These are phyloP conservation scores for Aspergillus terreus DNA, from an alignment of 2,329 filamentous ascomycete genomes.

Conservation along the genomic window DNA sequence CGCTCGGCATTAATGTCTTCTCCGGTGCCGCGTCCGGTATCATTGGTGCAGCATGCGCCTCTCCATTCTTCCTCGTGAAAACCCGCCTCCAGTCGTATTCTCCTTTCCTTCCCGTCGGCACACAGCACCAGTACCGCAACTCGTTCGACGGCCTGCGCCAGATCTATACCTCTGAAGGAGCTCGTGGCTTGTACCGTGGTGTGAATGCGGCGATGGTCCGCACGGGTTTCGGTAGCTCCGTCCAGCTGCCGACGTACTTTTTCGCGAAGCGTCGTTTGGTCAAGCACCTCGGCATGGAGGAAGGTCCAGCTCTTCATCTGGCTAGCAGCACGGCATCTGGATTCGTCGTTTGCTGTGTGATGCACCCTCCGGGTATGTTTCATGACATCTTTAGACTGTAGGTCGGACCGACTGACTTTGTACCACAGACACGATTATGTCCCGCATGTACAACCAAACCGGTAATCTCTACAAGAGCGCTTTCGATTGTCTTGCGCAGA, in stretches of 20 bases:
- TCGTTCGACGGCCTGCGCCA: conserved; percentile 76
- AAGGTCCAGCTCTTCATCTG: conserved; percentile 84
- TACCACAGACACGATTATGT: conserved; percentile 85
- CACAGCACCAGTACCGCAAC: conserved; percentile 90
- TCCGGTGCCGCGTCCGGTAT: conserved; percentile 85
- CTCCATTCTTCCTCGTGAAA: conserved; percentile 97
- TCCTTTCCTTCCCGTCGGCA: conserved; percentile 87
- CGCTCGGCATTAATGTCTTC: conserved; percentile 87
- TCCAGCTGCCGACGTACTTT: conserved; percentile 97
- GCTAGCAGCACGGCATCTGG: conserved; percentile 85
- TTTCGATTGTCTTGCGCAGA: conserved; percentile 88
- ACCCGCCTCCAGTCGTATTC: conserved; percentile 93
- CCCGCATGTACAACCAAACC: conserved; percentile 96
- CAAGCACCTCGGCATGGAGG: conserved; percentile 80
- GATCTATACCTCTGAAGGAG: conserved; percentile 74
- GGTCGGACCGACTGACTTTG: neutral
- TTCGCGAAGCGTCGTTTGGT: conserved; percentile 87
- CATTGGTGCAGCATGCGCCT: conserved; percentile 86
- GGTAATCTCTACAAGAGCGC: conserved; percentile 94
- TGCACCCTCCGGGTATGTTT: conserved; percentile 84
- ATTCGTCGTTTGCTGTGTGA: conserved; percentile 94
- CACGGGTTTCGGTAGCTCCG: conserved; percentile 91
- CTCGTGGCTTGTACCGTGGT: conserved; percentile 80
- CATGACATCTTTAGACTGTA: neutral
- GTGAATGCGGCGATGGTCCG: conserved; percentile 92